Evolutionary conservation across 768 basidiomycete species (phyloP), one percentile per base, ranked within the genome.

Genomic region (Rubroboletus satanas): DNA sequence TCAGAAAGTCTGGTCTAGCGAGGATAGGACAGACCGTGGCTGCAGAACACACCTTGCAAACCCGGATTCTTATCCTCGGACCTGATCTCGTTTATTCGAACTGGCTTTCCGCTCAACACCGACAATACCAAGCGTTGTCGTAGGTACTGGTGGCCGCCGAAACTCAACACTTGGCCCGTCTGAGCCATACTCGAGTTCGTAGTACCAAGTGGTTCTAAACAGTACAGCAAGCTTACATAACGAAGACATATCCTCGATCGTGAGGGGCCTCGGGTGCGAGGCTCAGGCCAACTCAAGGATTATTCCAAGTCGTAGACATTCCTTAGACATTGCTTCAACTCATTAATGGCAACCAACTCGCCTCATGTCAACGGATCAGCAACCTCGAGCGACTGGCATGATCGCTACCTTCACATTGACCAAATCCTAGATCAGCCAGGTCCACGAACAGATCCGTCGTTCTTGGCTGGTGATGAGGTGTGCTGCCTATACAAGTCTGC

Each of bases 61-160:
- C 97, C 97, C 26, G 96, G 95, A 69, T 98, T 89, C 64, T 93
- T 93, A 73, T 98, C 94, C 32, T 93, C 85, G 1, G 90, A 76
- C 28, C 97, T 85, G 55, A 99, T 97, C 61, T 83, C 86, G 65
- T 93, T 87, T 38, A 98, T 88, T 52, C 84, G 80, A 4, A 96
- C 82, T 39, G 87, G 75, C 63, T 88, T 90, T 49, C 95, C 93
- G 46, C 91, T 93, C 36, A 98, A 78, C 18, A 98, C 79, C 0
- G 91, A 90, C n/a, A 98, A 78, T 0, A 94, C 87, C 5, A 98
- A 76, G 29, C 95, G 86, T 57, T 87, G 83, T 18, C 96, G 80
- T 31, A 99, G 76, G 73, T 90, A 81, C 51, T 86, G 81, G 69
- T 96, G 93, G 0, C 93, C 90, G 56, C 81, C 88, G 72, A 86